These are phyloP conservation scores for Aphanomyces euteiches DNA, from an alignment of 352 stramenopile genomes.

Conservation along the genomic window DNA sequence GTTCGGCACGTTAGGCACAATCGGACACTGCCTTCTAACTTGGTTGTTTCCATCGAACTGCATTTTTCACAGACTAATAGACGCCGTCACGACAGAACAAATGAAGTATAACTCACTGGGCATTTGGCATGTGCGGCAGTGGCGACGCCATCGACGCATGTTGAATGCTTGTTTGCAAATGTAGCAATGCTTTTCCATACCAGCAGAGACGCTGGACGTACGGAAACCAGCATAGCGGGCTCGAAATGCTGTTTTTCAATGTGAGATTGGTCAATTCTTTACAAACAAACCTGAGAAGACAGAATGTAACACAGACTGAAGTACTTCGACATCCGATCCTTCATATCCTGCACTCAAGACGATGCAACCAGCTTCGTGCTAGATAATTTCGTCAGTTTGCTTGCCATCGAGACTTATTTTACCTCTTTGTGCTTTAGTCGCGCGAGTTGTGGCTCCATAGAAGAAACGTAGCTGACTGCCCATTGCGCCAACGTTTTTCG, in stretches of 20 bases:
- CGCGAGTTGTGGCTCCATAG: conserved; percentile 41
- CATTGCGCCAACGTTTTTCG: conserved; percentile 69
- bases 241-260: conserved; percentile 46
- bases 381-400: not conserved
- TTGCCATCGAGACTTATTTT: not conserved
- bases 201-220: conserved; percentile 64
- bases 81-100: not conserved
- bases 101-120: conserved; percentile 25
- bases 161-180: conserved; percentile 62
- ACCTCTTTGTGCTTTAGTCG: conserved; percentile 54
- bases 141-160: conserved; percentile 66
- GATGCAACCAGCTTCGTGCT: conserved; percentile 50
- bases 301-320: conserved; percentile 50
- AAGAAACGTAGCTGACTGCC: conserved; percentile 55
- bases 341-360: conserved; percentile 44
- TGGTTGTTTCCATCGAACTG: conserved; percentile 57
- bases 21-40: conserved; percentile 59
- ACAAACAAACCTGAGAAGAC: conserved; percentile 40
- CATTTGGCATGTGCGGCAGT: conserved; percentile 67
- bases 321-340: conserved; percentile 49
- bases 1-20: conserved; percentile 56
- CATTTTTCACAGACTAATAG: conserved; percentile 57
- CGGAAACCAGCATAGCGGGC: conserved; percentile 69
- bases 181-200: conserved; percentile 68
- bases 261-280: not conserved